Conservation (phyloP, 805 yeast species). For the Saccharomyces mikatae region DNA sequence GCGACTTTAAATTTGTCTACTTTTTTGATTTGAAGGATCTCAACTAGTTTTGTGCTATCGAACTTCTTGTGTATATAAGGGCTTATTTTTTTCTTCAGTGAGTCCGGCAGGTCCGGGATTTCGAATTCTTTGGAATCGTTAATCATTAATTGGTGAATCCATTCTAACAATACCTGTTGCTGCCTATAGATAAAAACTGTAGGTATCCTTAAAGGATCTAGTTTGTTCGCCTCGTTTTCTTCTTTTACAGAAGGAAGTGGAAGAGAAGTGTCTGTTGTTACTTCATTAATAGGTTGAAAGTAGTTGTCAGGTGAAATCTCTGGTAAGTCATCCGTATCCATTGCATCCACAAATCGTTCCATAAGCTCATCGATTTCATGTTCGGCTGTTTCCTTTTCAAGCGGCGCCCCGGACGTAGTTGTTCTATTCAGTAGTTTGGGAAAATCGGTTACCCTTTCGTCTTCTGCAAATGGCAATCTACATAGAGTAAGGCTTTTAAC, state of each 20-base stretch:
- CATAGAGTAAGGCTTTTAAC: conserved; percentile 40
- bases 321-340: conserved; percentile 35
- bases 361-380: conserved; percentile 35
- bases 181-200: conserved; percentile 29
- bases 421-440: conserved; percentile 31
- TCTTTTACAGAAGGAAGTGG: conserved; percentile 15
- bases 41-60: neutral
- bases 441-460: conserved; percentile 55
- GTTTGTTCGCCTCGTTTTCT: conserved; percentile 11
- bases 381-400: conserved; percentile 28
- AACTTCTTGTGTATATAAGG: conserved; percentile 6
- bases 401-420: conserved; percentile 28
- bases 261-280: conserved; percentile 11
- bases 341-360: conserved; percentile 36
- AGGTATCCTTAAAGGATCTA: conserved; percentile 22
- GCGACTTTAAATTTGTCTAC: neutral
- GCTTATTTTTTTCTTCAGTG: conserved; percentile 12
- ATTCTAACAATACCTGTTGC: conserved; percentile 20
- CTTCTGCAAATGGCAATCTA: conserved; percentile 67
- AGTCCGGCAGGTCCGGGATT: conserved; percentile 25
- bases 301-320: conserved; percentile 16
- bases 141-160: conserved; percentile 17
- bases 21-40: neutral
- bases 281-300: conserved; percentile 9
- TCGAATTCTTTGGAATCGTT: conserved; percentile 14